phyloP scores from a whole-genome alignment of 1,284 basidiomycete genomes.

The Phlebopus sp. region DNA sequence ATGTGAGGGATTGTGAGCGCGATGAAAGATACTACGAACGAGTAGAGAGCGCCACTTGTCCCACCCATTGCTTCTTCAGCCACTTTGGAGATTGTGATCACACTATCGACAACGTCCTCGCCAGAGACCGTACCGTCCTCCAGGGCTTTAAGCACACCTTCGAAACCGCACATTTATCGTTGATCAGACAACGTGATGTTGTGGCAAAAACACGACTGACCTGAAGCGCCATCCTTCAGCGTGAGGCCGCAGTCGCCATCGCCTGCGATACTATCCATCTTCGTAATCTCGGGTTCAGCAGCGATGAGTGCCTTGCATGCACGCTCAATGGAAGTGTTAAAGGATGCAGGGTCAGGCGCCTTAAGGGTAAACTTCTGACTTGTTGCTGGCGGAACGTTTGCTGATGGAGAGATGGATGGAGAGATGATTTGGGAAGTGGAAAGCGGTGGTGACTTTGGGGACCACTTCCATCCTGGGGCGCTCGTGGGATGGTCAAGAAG shows the following conservation, averaged over 20 bases:
- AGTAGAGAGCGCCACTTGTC: slow-evolving; percentile 89
- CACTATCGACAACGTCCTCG: slow-evolving; percentile 53
- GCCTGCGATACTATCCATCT: slow-evolving; percentile 80
- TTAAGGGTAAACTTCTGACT: slow-evolving; percentile 28
- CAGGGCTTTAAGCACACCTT: slow-evolving; percentile 46
- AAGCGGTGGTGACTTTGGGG: slow-evolving; percentile 40
- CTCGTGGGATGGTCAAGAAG: slow-evolving; percentile 75
- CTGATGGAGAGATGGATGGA: slow-evolving; percentile 17
- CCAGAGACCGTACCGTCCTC: slow-evolving; percentile 37
- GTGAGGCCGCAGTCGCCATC: slow-evolving; percentile 83
- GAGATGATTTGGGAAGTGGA: slow-evolving; percentile 21
- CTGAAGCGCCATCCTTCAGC: slow-evolving; percentile 68
- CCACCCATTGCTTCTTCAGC: slow-evolving; percentile 90
- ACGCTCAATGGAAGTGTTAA: slow-evolving; percentile 55
- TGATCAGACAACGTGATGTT: slow-evolving; percentile 27
- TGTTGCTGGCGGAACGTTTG: slow-evolving; percentile 15
- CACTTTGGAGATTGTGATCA: slow-evolving; percentile 70
- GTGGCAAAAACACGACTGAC: slow-evolving; percentile 35
- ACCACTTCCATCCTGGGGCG: slow-evolving; percentile 85
- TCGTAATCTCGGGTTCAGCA: slow-evolving; percentile 86
- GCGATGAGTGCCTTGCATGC: slow-evolving; percentile 71
- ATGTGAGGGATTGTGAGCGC: not conserved
- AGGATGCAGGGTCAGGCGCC: slow-evolving; percentile 45
- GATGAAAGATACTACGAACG: slow-evolving; percentile 46
- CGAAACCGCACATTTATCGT: not conserved